phyloP scores from a whole-genome alignment of 495 filamentous ascomycete genomes.

The Evernia prunastri region DNA sequence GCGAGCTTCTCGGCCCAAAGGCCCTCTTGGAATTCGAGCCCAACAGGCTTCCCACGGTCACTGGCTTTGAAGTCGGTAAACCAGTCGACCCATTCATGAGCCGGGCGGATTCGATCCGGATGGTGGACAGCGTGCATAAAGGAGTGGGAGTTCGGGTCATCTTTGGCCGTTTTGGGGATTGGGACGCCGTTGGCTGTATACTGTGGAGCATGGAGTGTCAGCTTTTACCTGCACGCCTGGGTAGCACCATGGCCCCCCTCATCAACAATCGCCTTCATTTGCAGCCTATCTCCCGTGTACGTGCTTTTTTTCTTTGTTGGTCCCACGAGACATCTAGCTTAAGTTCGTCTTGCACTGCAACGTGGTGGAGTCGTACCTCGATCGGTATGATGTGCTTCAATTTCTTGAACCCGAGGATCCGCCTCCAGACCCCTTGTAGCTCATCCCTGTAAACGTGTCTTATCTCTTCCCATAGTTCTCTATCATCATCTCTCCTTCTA shows the following conservation, averaged over 20 bases:
- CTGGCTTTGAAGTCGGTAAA: slow-evolving; percentile 22
- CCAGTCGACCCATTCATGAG: slow-evolving; percentile 28
- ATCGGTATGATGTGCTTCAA: slow-evolving; percentile 24
- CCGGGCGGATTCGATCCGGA: slow-evolving; percentile 19
- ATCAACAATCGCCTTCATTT: not conserved
- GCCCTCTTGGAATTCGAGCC: slow-evolving; percentile 26
- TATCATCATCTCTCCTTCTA: slow-evolving; percentile 24
- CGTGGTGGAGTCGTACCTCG: slow-evolving; percentile 13
- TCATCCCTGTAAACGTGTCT: slow-evolving; percentile 19
- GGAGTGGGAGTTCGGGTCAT: slow-evolving; percentile 18
- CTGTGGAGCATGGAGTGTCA: slow-evolving; percentile 14
- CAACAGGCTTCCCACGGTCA: slow-evolving; percentile 17
- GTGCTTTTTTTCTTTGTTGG: not conserved
- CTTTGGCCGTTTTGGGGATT: slow-evolving; percentile 16
- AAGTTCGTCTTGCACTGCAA: not conserved
- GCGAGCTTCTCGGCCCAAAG: slow-evolving; percentile 27
- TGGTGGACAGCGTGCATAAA: slow-evolving; percentile 26
- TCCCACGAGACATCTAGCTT: not conserved
- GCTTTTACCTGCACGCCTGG: not conserved
- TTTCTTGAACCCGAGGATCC: slow-evolving; percentile 21
- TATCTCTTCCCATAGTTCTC: slow-evolving; percentile 27
- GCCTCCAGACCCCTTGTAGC: slow-evolving; percentile 22
- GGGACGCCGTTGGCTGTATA: slow-evolving; percentile 26
- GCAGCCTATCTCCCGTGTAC: not conserved
- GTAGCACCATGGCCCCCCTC: not conserved